These are phyloP conservation scores for Xanthoceras sorbifolium DNA, from an alignment of 345 rosid genomes.

Conservation along the genomic window DNA sequence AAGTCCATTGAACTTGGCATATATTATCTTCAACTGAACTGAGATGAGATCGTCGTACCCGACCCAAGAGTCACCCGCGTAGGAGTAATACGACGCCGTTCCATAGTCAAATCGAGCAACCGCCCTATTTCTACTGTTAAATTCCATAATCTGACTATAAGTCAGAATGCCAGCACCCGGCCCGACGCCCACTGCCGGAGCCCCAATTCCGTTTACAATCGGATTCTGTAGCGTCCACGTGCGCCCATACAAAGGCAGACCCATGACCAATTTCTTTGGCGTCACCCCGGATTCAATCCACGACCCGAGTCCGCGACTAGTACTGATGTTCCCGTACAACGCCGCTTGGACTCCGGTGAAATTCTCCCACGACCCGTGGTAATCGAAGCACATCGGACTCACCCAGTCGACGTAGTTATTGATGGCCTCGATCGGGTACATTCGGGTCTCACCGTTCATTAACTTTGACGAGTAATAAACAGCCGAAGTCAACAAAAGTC, in stretches of 20 bases:
- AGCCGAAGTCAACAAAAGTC: constrained; percentile 42
- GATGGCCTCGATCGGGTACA: constrained; percentile 31
- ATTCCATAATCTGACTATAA: constrained; percentile 31
- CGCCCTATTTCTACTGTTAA: constrained; percentile 16
- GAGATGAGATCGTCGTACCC: constrained; percentile 45
- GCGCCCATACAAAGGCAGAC: constrained; percentile 46
- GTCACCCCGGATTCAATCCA: constrained; percentile 43
- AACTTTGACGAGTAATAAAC: constrained; percentile 38
- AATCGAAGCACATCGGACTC: constrained; percentile 43
- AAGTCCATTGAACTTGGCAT: constrained; percentile 30
- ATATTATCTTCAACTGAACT: constrained; percentile 32
- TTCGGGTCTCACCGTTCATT: constrained; percentile 15
- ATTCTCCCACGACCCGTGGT: constrained; percentile 43
- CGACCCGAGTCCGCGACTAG: constrained; percentile 33
- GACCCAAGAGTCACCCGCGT: constrained; percentile 31
- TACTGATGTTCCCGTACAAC: constrained; percentile 37
- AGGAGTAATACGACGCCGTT: constrained; percentile 37
- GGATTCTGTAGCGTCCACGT: constrained; percentile 46
- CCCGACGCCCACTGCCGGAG: constrained; percentile 31
- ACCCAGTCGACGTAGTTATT: constrained; percentile 35
- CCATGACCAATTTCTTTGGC: constrained; percentile 44
- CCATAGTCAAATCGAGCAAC: constrained; percentile 18
- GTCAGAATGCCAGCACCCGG: constrained; percentile 30
- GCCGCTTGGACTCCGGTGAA: constrained; percentile 38
- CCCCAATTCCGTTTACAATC: constrained; percentile 31